Percentiles rank a stretch among this genome's conserved stretches.
phyloP scores from a whole-genome alignment of 805 yeast genomes.

The Myxozyma mucilagina region DNA sequence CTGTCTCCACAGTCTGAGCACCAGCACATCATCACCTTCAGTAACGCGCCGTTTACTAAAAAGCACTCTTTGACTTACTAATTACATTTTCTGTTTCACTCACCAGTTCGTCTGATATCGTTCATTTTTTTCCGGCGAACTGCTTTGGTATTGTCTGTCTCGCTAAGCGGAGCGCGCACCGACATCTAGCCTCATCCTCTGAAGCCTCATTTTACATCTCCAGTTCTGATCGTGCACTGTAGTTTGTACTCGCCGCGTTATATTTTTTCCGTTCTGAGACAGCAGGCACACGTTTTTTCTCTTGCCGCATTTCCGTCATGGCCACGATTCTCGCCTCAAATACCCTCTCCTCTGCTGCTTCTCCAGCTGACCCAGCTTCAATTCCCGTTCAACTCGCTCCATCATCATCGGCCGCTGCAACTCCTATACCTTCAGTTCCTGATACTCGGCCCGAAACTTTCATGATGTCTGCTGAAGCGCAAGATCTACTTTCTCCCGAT shows the following conservation, averaged over 20 bases:
- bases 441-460: constrained; percentile 32
- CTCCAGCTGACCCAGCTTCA: constrained; percentile 1
- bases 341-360: neutral
- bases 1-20: too few species aligned
- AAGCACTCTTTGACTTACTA: too few species aligned
- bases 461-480: constrained; percentile 34
- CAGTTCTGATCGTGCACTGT: neutral
- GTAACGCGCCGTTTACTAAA: too few species aligned
- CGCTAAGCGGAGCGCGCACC: neutral
- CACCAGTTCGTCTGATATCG: too few species aligned
- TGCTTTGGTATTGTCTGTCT: too few species aligned
- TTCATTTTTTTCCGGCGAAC: too few species aligned
- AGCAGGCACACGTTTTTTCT: neutral
- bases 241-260: neutral
- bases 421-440: constrained; percentile 3
- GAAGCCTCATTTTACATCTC: neutral
- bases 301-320: neutral
- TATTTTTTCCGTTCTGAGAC: constrained; percentile 2
- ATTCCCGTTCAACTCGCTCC: neutral
- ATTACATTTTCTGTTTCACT: too few species aligned
- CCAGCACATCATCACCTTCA: too few species aligned
- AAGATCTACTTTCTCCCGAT: constrained; percentile 25
- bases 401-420: constrained; percentile 10
- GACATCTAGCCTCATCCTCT: neutral
- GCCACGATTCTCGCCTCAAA: neutral